Conservation (phyloP, 1,284 basidiomycete species). For the Papiliotrema flavescens region DNA sequence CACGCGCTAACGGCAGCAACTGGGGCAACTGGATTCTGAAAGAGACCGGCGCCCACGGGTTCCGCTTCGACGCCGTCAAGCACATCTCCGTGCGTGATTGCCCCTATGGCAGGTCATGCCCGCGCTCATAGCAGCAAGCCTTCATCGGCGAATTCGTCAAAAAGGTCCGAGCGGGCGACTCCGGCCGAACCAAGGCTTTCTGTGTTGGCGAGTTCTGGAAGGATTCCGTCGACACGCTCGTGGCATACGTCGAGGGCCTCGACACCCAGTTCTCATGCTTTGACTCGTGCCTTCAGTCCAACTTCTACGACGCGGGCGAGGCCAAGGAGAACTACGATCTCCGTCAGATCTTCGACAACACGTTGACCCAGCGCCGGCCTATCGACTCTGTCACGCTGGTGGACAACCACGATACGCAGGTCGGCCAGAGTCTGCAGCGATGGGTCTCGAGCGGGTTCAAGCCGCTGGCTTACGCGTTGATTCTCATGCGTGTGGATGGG, state of each 20-base stretch:
- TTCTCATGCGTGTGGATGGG: constrained; percentile 76
- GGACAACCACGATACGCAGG: constrained; percentile 57
- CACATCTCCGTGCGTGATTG: constrained; percentile 42
- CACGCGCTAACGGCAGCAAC: constrained; percentile 37
- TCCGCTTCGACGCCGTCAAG: constrained; percentile 85
- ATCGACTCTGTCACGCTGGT: constrained; percentile 60
- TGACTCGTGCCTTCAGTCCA: constrained; percentile 55
- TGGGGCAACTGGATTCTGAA: constrained; percentile 60
- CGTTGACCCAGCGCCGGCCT: constrained; percentile 55
- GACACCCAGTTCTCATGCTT: constrained; percentile 58
- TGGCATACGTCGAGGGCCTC: constrained; percentile 45
- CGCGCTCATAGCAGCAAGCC: constrained; percentile 17
- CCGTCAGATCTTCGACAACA: constrained; percentile 56
- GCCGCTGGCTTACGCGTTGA: constrained; percentile 71
- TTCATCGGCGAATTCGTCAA: constrained; percentile 58
- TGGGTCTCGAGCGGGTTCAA: constrained; percentile 57
- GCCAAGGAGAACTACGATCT: constrained; percentile 53
- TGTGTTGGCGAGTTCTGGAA: constrained; percentile 58
- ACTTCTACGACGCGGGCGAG: constrained; percentile 50
- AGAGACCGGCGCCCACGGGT: constrained; percentile 75
- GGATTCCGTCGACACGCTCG: constrained; percentile 36
- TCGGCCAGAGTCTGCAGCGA: constrained; percentile 55
- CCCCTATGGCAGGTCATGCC: neutral
- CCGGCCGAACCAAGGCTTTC: constrained; percentile 50
- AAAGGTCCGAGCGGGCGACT: constrained; percentile 51